These are phyloP conservation scores for Pythium oligandrum DNA, from an alignment of 352 stramenopile genomes.

Conservation along the genomic window DNA sequence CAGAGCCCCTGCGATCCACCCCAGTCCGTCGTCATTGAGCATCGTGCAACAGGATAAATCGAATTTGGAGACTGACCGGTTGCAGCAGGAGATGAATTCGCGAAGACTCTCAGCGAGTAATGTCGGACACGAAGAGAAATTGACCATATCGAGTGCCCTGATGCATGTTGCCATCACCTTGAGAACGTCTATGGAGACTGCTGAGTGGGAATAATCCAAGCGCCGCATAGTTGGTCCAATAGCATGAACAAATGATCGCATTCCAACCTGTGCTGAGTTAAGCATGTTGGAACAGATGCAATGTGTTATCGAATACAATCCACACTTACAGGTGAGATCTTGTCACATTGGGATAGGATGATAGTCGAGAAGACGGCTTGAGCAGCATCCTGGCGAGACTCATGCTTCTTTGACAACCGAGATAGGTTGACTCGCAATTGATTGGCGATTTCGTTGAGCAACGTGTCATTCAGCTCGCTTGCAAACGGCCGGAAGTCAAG, in stretches of 20 bases:
- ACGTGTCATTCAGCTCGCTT: conserved; percentile 40
- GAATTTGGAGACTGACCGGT: conserved; percentile 37
- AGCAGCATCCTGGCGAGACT: conserved; percentile 9
- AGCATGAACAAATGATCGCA: conserved; percentile 61
- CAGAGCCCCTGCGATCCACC: conserved; percentile 61
- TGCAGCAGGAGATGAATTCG: conserved; percentile 74
- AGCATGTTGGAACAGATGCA: background rate
- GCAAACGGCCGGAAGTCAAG: conserved; percentile 46
- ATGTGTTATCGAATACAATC: background rate
- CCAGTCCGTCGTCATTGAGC: conserved; percentile 68
- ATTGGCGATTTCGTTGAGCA: conserved; percentile 56
- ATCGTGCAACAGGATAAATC: conserved; percentile 53
- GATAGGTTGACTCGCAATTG: conserved; percentile 42
- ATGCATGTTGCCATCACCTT: conserved; percentile 73
- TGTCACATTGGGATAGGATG: conserved; percentile 48
- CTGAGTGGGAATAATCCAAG: conserved; percentile 47
- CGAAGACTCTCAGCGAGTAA: conserved; percentile 53
- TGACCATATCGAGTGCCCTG: conserved; percentile 39
- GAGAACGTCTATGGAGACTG: conserved; percentile 45
- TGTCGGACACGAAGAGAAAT: conserved; percentile 55
- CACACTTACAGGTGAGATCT: conserved; percentile 35
- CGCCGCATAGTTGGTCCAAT: conserved; percentile 39
- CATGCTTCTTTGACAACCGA: conserved; percentile 9
- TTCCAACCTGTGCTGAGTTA: conserved; percentile 43
- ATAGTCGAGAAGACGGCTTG: conserved; percentile 36